Conservation (phyloP, 2,329 filamentous ascomycete genomes). For the Gnomoniopsis sp. region DNA sequence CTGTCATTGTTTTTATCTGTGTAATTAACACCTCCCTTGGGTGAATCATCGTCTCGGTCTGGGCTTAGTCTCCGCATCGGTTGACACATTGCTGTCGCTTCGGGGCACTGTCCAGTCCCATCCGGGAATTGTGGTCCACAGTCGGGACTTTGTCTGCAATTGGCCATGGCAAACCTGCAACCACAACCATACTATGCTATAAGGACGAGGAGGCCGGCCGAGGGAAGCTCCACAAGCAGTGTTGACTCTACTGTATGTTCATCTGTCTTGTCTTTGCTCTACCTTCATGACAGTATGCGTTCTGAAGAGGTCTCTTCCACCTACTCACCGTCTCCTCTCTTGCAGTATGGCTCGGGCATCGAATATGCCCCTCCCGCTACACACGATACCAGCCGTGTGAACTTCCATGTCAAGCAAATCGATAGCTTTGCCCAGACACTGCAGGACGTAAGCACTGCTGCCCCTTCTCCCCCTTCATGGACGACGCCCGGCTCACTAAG, state of each 20-base stretch:
- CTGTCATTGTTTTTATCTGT: constrained; percentile 1
- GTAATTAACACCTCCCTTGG: not conserved
- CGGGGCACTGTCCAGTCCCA: constrained; percentile 2
- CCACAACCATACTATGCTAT: constrained; percentile 50
- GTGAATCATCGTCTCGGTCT: not conserved
- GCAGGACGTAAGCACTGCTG: constrained; percentile 44
- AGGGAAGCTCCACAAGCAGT: constrained; percentile 44
- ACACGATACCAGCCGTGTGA: constrained; percentile 56
- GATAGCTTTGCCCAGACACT: constrained; percentile 51
- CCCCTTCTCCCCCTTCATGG: not conserved
- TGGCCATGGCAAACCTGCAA: constrained; percentile 36
- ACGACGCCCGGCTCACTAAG: not conserved
- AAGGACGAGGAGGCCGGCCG: constrained; percentile 44
- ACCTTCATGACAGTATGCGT: not conserved
- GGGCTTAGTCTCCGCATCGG: constrained; percentile 9
- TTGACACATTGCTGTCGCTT: constrained; percentile 13
- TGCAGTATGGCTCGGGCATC: constrained; percentile 42
- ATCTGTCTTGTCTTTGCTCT: not conserved
- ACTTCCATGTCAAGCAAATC: constrained; percentile 55
- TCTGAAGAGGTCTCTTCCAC: constrained; percentile 9
- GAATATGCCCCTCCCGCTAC: constrained; percentile 42
- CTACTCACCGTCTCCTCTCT: constrained; percentile 29
- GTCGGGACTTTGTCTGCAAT: not conserved
- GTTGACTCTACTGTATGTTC: constrained; percentile 46
- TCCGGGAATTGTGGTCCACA: constrained; percentile 10